Evolutionary conservation across 768 basidiomycete genomes (phyloP).

Genomic region (Mycena capillaripes): DNA sequence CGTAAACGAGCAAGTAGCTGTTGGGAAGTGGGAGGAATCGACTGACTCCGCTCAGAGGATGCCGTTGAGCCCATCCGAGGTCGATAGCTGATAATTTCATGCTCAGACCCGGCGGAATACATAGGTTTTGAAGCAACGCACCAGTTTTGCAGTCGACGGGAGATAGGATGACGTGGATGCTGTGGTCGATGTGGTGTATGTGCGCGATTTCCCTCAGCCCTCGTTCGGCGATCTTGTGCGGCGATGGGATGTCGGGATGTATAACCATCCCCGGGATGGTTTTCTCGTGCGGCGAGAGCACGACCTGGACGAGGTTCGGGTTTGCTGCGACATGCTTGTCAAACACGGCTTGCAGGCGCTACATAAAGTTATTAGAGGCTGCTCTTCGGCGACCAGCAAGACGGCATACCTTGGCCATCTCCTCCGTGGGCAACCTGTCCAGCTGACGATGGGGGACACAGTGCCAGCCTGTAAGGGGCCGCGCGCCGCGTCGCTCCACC

Average conservation of each 20-base stretch:
- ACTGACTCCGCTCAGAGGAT: conserved; percentile 40
- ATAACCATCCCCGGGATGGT: conserved; percentile 37
- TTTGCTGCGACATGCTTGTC: conserved; percentile 33
- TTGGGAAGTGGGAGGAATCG: conserved; percentile 34
- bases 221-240: conserved; percentile 37
- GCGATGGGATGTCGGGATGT: conserved; percentile 29
- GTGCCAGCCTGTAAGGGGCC: conserved; percentile 42
- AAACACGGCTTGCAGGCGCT: conserved; percentile 35
- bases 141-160: conserved; percentile 45
- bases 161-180: conserved; percentile 41
- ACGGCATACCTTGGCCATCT: conserved; percentile 32
- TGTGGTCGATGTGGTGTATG: conserved; percentile 42
- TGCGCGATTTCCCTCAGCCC: conserved; percentile 42
- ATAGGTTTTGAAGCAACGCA: conserved; percentile 15
- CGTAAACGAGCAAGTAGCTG: conserved; percentile 45
- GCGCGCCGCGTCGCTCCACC: conserved; percentile 34
- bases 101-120: background rate
- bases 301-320: conserved; percentile 36
- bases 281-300: conserved; percentile 38
- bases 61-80: conserved; percentile 46
- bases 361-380: background rate
- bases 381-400: background rate
- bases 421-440: conserved; percentile 32
- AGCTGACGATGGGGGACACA: conserved; percentile 43
- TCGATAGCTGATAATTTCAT: conserved; percentile 37